Conservation (phyloP, 225 moss, liverwort and hornwort genomes). For the Bryum argenteum region DNA sequence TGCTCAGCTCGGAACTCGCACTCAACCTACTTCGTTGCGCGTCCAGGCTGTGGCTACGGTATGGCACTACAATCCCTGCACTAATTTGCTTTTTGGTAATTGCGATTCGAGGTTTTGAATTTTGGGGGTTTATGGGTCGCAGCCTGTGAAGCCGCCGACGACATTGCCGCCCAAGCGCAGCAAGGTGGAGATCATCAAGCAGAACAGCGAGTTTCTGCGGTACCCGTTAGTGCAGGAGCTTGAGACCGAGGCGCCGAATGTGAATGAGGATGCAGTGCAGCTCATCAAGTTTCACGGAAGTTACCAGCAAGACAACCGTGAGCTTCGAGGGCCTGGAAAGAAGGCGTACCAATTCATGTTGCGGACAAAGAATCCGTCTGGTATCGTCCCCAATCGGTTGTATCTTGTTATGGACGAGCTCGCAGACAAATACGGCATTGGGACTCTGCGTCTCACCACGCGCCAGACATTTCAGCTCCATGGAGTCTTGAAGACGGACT, state of each 20-base stretch:
- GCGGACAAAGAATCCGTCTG: conserved; percentile 84
- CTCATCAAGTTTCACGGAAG: conserved; percentile 95
- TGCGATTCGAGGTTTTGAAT: neutral
- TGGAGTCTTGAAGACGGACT: conserved; percentile 70
- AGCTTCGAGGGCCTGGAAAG: conserved; percentile 47
- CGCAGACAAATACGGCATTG: conserved; percentile 79
- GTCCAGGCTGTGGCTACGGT: conserved; percentile 47
- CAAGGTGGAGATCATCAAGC: conserved; percentile 88
- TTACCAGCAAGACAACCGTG: conserved; percentile 85
- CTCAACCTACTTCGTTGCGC: conserved; percentile 11
- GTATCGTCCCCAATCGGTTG: conserved; percentile 71
- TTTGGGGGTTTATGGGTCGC: conserved; percentile 1
- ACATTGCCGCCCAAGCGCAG: conserved; percentile 65
- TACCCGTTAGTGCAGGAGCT: conserved; percentile 66
- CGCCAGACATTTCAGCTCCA: conserved; percentile 89
- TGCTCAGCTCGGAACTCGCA: conserved; percentile 12
- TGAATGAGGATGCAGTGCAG: conserved; percentile 74
- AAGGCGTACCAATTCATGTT: conserved; percentile 90
- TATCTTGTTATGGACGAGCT: conserved; percentile 81
- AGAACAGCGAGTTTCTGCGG: conserved; percentile 73
- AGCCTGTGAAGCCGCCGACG: conserved; percentile 55
- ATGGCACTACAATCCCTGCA: neutral
- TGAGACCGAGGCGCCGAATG: conserved; percentile 64
- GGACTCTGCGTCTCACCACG: conserved; percentile 78
- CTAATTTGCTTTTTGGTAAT: too few species aligned